Conservation (phyloP, 225 moss, liverwort and hornwort genomes). For the Physcomitrellopsis africana region DNA sequence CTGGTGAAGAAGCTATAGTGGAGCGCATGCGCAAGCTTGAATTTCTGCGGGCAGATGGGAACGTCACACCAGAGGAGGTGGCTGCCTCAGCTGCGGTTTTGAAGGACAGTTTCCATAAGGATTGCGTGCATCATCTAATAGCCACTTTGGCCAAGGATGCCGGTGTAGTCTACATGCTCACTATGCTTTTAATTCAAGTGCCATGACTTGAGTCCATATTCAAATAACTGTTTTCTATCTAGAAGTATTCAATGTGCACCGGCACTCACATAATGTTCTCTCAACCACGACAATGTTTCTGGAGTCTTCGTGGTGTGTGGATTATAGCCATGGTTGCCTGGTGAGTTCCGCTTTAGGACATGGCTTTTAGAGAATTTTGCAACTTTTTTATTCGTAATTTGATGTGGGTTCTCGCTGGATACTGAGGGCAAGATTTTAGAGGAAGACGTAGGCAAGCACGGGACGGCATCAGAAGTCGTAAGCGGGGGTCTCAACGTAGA, state of each 20-base stretch:
- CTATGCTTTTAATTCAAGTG: not conserved
- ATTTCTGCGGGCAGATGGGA: conserved; percentile 85
- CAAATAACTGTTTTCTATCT: not conserved
- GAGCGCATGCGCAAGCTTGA: conserved; percentile 96
- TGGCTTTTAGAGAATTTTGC: not conserved
- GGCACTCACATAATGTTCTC: not conserved
- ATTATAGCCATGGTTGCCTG: not conserved
- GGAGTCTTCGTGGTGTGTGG: not conserved
- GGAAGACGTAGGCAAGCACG: conserved; percentile 96
- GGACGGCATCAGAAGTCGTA: conserved; percentile 72
- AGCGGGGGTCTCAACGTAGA: conserved; percentile 49
- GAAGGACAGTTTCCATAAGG: conserved; percentile 96
- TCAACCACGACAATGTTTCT: not conserved
- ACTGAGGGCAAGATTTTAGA: conserved; percentile 87
- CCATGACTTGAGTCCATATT: not conserved
- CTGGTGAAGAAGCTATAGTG: conserved; percentile 79
- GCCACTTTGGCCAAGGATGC: conserved; percentile 93
- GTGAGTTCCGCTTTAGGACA: conserved; percentile 2
- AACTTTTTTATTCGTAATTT: not conserved
- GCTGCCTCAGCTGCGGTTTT: conserved; percentile 92
- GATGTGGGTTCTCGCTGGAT: not conserved
- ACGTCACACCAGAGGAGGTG: conserved; percentile 96
- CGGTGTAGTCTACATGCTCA: conserved; percentile 49
- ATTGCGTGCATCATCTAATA: conserved; percentile 91
- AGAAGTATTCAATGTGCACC: not conserved